Conservation (phyloP, 1,284 basidiomycete genomes). For the Tilletia walkeri region DNA sequence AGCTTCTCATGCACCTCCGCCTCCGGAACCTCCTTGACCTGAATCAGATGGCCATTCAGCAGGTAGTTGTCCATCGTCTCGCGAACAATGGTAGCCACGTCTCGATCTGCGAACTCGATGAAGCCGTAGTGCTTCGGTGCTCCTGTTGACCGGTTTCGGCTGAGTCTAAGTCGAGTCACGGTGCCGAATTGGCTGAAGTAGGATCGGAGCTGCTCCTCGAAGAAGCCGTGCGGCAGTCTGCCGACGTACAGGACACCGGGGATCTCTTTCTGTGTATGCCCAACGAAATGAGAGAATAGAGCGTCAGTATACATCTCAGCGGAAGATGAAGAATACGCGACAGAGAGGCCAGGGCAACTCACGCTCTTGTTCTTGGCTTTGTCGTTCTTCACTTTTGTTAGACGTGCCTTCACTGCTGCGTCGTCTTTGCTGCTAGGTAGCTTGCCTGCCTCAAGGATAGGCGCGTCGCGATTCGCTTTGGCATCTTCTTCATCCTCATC, state of each 20-base stretch:
- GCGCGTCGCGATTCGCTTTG: slow-evolving; percentile 6
- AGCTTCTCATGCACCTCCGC: slow-evolving; percentile 87
- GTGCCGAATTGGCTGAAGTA: slow-evolving; percentile 96
- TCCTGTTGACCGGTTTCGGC: slow-evolving; percentile 94
- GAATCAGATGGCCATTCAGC: slow-evolving; percentile 85
- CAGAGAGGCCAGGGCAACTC: background rate
- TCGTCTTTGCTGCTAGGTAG: slow-evolving; percentile 53
- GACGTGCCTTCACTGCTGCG: slow-evolving; percentile 36
- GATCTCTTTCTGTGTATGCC: slow-evolving; percentile 60
- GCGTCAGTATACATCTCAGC: background rate
- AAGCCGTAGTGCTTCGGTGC: slow-evolving; percentile 95
- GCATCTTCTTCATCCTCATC: slow-evolving; percentile 16
- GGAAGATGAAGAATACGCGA: background rate
- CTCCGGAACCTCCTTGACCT: slow-evolving; percentile 72
- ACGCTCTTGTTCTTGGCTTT: slow-evolving; percentile 20
- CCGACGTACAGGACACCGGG: slow-evolving; percentile 86
- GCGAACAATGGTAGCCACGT: slow-evolving; percentile 89
- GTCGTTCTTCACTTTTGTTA: slow-evolving; percentile 41
- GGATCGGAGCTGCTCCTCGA: slow-evolving; percentile 85
- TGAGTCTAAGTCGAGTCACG: slow-evolving; percentile 81
- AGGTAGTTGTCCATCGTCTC: slow-evolving; percentile 99
- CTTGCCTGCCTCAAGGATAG: slow-evolving; percentile 20
- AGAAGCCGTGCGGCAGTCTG: slow-evolving; percentile 92
- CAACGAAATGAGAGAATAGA: background rate
- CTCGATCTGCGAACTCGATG: slow-evolving; percentile 84